Conservation (phyloP, 495 filamentous ascomycete species). For the Gamarada debralockiae region DNA sequence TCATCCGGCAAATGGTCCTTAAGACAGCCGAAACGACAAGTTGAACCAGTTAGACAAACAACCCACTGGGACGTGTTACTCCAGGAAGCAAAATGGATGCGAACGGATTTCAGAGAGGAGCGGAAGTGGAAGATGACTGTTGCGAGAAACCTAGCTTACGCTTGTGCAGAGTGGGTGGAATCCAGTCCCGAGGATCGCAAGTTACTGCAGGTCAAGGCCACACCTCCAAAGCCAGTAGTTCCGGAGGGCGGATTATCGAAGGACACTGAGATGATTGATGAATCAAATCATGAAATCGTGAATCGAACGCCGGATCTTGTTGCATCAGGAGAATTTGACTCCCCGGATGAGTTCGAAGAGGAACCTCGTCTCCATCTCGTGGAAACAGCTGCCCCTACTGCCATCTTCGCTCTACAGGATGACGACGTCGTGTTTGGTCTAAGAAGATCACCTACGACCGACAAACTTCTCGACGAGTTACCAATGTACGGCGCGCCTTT, state of each 20-base stretch:
- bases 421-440: conserved; percentile 81
- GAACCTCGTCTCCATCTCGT: conserved; percentile 37
- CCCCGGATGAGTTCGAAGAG: conserved; percentile 42
- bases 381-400: conserved; percentile 58
- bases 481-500: conserved; percentile 72
- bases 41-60: conserved; percentile 70
- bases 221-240: conserved; percentile 15
- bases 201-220: conserved; percentile 61
- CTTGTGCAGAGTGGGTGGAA: conserved; percentile 76
- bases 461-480: conserved; percentile 81
- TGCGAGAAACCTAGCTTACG: conserved; percentile 69
- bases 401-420: conserved; percentile 75
- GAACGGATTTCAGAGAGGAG: conserved; percentile 92
- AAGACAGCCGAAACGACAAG: conserved; percentile 73
- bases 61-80: conserved; percentile 83
- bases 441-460: conserved; percentile 67
- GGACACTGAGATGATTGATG: conserved; percentile 24
- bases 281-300: conserved; percentile 19
- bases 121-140: conserved; percentile 86
- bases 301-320: conserved; percentile 63
- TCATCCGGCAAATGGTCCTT: conserved; percentile 87
- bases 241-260: conserved; percentile 14
- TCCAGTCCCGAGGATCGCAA: conserved; percentile 56
- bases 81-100: conserved; percentile 94
- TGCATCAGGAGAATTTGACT: conserved; percentile 50